Evolutionary conservation across 2,329 filamentous ascomycete genomes (phyloP), one percentile per base, ranked within the genome.

Genomic region (Dactylellina cionopaga): DNA sequence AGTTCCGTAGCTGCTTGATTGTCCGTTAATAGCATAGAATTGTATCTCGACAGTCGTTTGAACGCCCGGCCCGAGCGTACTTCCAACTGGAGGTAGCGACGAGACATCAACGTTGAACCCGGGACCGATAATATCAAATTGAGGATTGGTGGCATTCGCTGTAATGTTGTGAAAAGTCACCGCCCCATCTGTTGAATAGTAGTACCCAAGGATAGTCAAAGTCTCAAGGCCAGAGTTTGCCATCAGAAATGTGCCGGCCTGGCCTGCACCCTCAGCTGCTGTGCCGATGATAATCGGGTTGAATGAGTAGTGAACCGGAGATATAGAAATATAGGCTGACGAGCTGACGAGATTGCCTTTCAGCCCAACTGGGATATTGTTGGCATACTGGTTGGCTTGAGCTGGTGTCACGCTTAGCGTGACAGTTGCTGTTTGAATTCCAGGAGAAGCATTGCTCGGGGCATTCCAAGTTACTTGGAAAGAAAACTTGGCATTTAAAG

Each of bases 311-410:
- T 80, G 79, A 3, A 77, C 77, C 0, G 82, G 81, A 0, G 82
- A 80, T 33, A 86, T 79, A 1, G 83, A 81, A 0, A 83, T 84
- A 43, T 78, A 81, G 7, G 79, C 79, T 27, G 84, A 82, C 74
- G 83, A 87, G 1, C 84, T 83, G 0, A 78, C 78, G 1, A 78
- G 80, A 0, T 75, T 75, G 55, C 82, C 82, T 2, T 77, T 78
- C 0, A 83, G 76, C 2, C 78, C 78, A 1, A 83, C 76, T 5
- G 81, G 79, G 17, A 80, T 76, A 7, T 76, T 76, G 27, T 77
- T 79, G 9, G 80, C 78, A 65, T 79, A 83, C 22, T 80, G 78
- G 5, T 78, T 75, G 3, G 80, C 76, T n/a, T 80, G 75, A 6
- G 81, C 81, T 6, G 81, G 81, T 5, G 77, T 69, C 6, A 65